phyloP scores from a whole-genome alignment of 2,329 filamentous ascomycete species.

The Sporothrix variecibatus region DNA sequence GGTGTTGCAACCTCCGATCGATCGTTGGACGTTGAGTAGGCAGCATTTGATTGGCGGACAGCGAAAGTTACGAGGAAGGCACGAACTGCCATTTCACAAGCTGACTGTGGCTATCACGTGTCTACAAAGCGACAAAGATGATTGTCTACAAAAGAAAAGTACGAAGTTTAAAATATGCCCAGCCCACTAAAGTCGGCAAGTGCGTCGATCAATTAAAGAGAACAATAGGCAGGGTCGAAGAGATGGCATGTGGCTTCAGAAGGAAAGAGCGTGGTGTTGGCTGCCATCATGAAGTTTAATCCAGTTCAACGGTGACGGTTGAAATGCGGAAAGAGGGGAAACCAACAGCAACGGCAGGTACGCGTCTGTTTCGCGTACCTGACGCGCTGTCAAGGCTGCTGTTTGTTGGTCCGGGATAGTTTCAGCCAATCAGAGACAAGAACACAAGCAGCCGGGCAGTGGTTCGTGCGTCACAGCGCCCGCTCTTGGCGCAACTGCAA shows the following conservation, averaged over 20 bases:
- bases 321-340: conserved; percentile 15
- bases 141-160: not conserved
- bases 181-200: conserved; percentile 2
- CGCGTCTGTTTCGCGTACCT: conserved; percentile 33
- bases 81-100: not conserved
- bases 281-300: not conserved
- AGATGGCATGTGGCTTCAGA: not conserved
- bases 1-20: conserved; percentile 11
- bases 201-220: not conserved
- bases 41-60: not conserved
- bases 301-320: not conserved
- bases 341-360: conserved; percentile 4
- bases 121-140: not conserved
- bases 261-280: not conserved
- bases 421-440: conserved; percentile 24
- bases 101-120: conserved; percentile 1
- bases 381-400: conserved; percentile 27
- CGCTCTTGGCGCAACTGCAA: not conserved
- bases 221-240: not conserved
- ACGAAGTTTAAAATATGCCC: not conserved
- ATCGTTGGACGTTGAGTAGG: conserved; percentile 3
- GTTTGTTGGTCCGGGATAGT: conserved; percentile 21
- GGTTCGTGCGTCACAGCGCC: conserved; percentile 2
- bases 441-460: not conserved
- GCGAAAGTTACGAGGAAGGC: not conserved